Evolutionary conservation across 805 yeast species (phyloP).

Genomic region (Candida golubevii): DNA sequence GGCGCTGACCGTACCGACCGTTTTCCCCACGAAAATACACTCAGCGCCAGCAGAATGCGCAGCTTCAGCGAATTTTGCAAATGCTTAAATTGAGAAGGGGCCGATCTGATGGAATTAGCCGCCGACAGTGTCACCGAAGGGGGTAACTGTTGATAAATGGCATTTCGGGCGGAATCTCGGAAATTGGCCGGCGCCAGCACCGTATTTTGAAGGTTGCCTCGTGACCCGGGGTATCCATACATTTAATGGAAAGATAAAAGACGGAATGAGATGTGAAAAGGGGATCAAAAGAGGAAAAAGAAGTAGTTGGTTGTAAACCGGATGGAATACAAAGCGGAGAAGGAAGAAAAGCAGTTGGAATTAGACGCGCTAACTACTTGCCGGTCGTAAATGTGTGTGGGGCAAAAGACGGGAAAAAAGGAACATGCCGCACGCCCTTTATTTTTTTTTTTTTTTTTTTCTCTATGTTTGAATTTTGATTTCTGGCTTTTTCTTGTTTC

Average conservation of each 20-base stretch:
- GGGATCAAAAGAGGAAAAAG: not conserved
- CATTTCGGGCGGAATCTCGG: conserved; percentile 40
- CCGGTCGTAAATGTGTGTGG: not conserved
- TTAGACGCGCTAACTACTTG: too few species aligned
- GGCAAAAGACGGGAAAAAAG: not conserved
- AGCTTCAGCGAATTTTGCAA: conserved; percentile 19
- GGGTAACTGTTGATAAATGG: conserved; percentile 39
- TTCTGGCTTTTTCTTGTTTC: not conserved
- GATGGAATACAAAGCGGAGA: too few species aligned
- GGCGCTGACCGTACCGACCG: conserved; percentile 42
- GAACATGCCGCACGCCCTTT: not conserved
- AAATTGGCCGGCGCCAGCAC: conserved; percentile 36
- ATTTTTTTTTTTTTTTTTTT: too few species aligned
- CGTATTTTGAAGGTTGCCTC: conserved; percentile 11
- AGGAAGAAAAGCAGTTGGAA: not conserved
- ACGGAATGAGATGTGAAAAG: not conserved
- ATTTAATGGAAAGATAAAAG: conserved; percentile 2
- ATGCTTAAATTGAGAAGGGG: conserved; percentile 30
- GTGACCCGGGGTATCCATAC: conserved; percentile 17
- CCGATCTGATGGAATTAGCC: conserved; percentile 36
- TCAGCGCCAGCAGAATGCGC: conserved; percentile 34
- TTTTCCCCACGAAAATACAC: conserved; percentile 33
- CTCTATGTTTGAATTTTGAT: too few species aligned
- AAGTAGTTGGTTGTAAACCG: not conserved
- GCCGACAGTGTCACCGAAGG: conserved; percentile 19